Evolutionary conservation across 305 asterid species (phyloP), one percentile per base, ranked within the genome.

Genomic region (Fraxinus dipetala): DNA sequence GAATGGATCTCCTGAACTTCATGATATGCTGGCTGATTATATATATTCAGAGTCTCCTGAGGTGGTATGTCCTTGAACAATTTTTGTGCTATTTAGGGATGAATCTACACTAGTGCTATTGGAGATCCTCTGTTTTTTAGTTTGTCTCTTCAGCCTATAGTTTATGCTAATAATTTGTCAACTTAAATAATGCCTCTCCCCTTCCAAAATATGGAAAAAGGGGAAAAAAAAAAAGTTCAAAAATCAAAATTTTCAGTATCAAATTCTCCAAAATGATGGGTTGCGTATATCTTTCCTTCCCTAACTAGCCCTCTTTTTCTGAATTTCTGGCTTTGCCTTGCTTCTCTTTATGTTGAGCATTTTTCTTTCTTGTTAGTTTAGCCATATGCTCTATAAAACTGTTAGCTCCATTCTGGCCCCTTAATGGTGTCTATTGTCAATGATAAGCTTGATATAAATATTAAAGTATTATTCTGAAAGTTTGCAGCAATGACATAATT

Each of bases 1-100:
- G 89, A 83, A 78, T 76, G 99, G 98, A 86, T 92, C 98, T 87
- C 96, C 96, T 43, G 98, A 95, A 87, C 86, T 95, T 35, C 98
- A 95, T 76, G 99, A 94, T 83, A 94, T 95, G 98, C 87, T 94
- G 77, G 99, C 97, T 75, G 98, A 94, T 45, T 95, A 94, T 87
- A 82, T 92, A 78, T 95, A 89, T 81, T 87, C 97, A 28, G 98
- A 94, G 85, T 95, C 95, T 63, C 97, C 99, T 84, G 99, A 95
- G 83, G 87, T 88, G 98, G 99, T 95, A 90, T 26, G 83, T 83
- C 69, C 72, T 38, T 20, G 70, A 76, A 28, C 63, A 81, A 20
- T 78, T 48, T 75, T 77, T 77, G 70, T 45, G 76, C 82, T 85
- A 45, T 82, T 65, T 61, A 30, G 78, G 40, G 59, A 56, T 79